Evolutionary conservation across 192 early-diverging fungal genomes (phyloP), one percentile per base, ranked within the genome.

Genomic region (Umbelopsis sp.): DNA sequence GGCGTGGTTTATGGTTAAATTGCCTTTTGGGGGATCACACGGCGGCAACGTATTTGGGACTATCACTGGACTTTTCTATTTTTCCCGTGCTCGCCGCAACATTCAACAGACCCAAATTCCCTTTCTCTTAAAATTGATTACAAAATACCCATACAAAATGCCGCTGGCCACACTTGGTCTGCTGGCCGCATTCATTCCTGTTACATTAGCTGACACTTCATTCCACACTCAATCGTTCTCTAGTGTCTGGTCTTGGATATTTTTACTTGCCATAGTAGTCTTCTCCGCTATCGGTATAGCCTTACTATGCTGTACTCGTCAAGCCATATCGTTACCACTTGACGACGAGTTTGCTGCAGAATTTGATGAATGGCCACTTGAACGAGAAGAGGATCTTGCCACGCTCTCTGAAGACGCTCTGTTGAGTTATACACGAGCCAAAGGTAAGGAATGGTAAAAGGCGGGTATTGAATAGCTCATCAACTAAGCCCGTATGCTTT

Each of bases 401-500:
- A 69, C 68, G 56, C 51, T 82, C 26, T 68, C 71, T 22, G 77
- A 79, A 71, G 80, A 78, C 32, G 80, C 80, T 22, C 66, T 74
- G 45, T 52, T 79, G 25, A 82, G 78, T 53, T 82, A 82, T 68
- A 74, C 79, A 71, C 73, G 74, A 66, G 80, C 80, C 0, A 71
- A 75, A 65, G 29, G 80, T 82, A 77, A 49, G 62, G 65, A 38
- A 29, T 38, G 8, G 43, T 21, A 34, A 43, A 41, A 4, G 5
- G 22, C 45, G 53, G 29, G 44, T 62, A 24, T 56, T 62, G 25
- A 54, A 74, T 47, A 26, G 10, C 10, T 10, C 17, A 9, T 32
- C n/a, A 17, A 25, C 41, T 66, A 4, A 54, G n/a, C 25, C 71
- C 41, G 17, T 16, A 10, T 20, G 24, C 32, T 4, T 49, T 47